Conservation (phyloP, 495 filamentous ascomycete species). For the Aspergillus leporis region DNA sequence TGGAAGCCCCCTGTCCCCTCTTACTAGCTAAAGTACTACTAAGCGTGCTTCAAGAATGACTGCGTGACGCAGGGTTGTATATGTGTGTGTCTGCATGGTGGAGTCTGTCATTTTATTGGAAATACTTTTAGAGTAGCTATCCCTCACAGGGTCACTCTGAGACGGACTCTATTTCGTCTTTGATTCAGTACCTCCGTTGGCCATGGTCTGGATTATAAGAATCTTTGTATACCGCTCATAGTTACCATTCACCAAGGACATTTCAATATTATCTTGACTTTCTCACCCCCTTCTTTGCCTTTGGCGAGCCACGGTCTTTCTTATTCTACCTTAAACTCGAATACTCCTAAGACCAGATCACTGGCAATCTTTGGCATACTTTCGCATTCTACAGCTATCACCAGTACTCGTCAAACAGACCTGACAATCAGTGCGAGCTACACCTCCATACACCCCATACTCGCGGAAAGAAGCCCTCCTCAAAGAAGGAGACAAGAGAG, state of each 20-base stretch:
- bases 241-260: not conserved
- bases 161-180: conserved; percentile 9
- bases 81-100: conserved; percentile 22
- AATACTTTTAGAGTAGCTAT: conserved; percentile 14
- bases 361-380: not conserved
- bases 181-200: conserved; percentile 1
- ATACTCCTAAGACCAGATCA: not conserved
- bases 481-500: conserved; percentile 6
- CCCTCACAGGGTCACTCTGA: conserved; percentile 10
- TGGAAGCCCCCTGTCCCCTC: conserved; percentile 8
- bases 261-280: not conserved
- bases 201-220: conserved; percentile 10
- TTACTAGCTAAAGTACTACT: conserved; percentile 8
- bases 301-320: not conserved
- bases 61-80: conserved; percentile 11
- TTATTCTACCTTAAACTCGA: not conserved
- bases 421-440: not conserved
- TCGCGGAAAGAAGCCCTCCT: not conserved
- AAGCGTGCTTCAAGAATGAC: conserved; percentile 15
- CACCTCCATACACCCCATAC: not conserved
- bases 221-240: conserved; percentile 6
- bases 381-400: not conserved
- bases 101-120: conserved; percentile 14
- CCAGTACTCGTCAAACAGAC: not conserved
- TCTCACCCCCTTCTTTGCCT: not conserved